phyloP scores from a whole-genome alignment of 106 monocot genomes.

The Dioscorea zingiberensis region DNA sequence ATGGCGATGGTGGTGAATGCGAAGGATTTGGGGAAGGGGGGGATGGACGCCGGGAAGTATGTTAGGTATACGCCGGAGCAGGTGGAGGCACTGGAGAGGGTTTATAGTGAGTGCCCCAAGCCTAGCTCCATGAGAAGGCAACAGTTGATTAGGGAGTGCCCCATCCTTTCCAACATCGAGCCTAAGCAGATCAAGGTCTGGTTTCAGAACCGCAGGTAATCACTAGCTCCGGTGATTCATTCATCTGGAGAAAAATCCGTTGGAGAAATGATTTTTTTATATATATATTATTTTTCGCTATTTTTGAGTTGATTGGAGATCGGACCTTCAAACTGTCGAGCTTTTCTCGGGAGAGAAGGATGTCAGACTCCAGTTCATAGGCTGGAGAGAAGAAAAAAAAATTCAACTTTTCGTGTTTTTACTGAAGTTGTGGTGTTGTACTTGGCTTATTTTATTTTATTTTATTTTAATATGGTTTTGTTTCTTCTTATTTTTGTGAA shows the following conservation, averaged over 20 bases:
- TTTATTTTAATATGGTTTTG: too few species aligned
- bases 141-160: conserved; percentile 86
- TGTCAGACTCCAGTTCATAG: too few species aligned
- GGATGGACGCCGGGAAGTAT: conserved; percentile 82
- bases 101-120: conserved; percentile 89
- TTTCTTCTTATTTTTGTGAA: neutral
- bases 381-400: neutral
- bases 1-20: conserved; percentile 48
- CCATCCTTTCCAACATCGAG: conserved; percentile 82
- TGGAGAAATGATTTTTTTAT: too few species aligned
- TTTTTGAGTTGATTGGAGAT: too few species aligned
- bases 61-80: conserved; percentile 96
- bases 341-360: too few species aligned
- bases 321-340: too few species aligned
- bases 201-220: conserved; percentile 93
- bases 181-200: conserved; percentile 98
- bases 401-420: neutral
- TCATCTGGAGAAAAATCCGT: too few species aligned
- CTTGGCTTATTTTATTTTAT: too few species aligned
- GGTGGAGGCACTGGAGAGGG: conserved; percentile 94
- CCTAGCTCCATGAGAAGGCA: conserved; percentile 78
- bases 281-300: too few species aligned
- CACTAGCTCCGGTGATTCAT: too few species aligned
- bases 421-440: too few species aligned
- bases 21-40: conserved; percentile 14